A percentile compares a stretch with the other conserved stretches of the same genome.
Conservation (phyloP, 164 flowering plant species). For the Houttuynia cordata region DNA sequence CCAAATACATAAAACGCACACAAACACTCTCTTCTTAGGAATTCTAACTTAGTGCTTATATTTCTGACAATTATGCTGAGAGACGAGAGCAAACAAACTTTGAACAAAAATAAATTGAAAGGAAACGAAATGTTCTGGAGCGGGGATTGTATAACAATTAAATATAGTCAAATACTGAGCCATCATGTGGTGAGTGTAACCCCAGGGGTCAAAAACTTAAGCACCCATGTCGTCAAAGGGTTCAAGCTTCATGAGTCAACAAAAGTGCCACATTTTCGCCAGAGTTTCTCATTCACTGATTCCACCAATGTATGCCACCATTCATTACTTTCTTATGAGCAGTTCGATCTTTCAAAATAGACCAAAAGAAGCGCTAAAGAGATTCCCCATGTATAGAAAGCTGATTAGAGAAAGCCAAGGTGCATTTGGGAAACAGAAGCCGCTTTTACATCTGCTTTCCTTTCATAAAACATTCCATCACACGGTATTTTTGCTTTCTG, state of each 20-base stretch:
- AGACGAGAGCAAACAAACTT: no score
- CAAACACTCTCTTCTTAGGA: no score
- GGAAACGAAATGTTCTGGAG: background rate
- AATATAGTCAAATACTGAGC: conserved; percentile 33
- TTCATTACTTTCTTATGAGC: background rate
- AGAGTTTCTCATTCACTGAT: conserved; percentile 83
- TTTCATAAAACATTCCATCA: no score
- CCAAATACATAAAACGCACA: no score
- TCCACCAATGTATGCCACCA: conserved; percentile 51
- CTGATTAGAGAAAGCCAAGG: no score
- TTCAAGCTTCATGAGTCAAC: conserved; percentile 77
- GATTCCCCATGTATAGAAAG: background rate
- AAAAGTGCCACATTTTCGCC: conserved; percentile 89
- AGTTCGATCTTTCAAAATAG: background rate
- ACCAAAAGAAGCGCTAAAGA: background rate
- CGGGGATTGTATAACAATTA: background rate
- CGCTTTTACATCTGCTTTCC: no score
- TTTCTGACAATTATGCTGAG: no score
- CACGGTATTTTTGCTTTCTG: no score
- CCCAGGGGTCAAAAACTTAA: no score
- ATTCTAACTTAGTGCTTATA: no score
- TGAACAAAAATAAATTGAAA: background rate
- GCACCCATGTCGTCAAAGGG: conserved; percentile 64
- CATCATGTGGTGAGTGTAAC: conserved; percentile 80
- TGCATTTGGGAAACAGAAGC: no score